These are phyloP conservation scores for Eucalyptus cladocalyx DNA, from an alignment of 345 rosid genomes.

Conservation along the genomic window DNA sequence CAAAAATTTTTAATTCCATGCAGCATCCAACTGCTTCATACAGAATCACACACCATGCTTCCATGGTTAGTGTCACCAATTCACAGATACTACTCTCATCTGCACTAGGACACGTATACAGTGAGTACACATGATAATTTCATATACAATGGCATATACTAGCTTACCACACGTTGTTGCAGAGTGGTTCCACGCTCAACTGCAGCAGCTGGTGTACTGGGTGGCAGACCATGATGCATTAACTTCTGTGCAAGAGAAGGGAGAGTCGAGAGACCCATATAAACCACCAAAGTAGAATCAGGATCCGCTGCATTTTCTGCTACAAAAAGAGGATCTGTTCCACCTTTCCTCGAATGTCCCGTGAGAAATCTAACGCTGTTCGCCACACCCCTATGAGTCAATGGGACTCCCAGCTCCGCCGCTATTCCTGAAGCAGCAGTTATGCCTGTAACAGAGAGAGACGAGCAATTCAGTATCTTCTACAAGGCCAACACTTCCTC, in stretches of 20 bases:
- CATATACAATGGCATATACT: not conserved
- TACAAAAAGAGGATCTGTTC: conserved; percentile 67
- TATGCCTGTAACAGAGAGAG: conserved; percentile 37
- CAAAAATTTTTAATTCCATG: not conserved
- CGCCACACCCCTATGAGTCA: conserved; percentile 89
- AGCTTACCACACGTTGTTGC: conserved; percentile 68
- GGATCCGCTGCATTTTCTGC: conserved; percentile 90
- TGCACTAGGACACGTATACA: not conserved
- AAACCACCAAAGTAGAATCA: conserved; percentile 86
- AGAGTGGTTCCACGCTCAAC: conserved; percentile 86
- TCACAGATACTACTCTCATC: not conserved
- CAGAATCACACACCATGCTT: not conserved
- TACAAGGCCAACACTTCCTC: not conserved
- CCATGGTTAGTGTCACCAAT: not conserved
- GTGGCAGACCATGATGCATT: conserved; percentile 79
- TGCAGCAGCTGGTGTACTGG: conserved; percentile 79
- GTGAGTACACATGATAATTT: not conserved
- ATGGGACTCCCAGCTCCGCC: conserved; percentile 90
- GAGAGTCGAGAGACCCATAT: conserved; percentile 93
- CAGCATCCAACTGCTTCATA: not conserved
- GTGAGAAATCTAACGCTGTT: conserved; percentile 87
- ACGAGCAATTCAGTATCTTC: not conserved
- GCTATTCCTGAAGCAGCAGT: conserved; percentile 98
- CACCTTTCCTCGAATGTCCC: conserved; percentile 90
- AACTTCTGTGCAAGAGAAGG: conserved; percentile 76